phyloP scores from a whole-genome alignment of 2,329 filamentous ascomycete species.

The Colletotrichum cereale region DNA sequence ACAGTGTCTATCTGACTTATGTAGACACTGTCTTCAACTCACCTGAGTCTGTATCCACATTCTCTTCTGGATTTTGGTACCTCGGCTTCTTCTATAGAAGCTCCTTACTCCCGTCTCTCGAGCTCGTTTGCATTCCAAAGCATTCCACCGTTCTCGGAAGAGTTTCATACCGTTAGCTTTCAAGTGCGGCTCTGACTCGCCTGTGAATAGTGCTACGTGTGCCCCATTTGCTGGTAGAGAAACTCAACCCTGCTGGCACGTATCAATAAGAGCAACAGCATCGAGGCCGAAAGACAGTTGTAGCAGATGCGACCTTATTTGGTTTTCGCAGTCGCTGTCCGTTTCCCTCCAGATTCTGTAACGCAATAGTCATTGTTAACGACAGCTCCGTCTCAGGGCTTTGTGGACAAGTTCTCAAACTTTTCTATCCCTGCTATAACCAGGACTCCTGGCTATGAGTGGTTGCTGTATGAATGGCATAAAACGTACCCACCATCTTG shows the following conservation, averaged over 20 bases:
- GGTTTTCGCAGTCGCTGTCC: not conserved
- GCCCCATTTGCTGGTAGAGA: not conserved
- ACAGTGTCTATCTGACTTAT: slow-evolving; percentile 8
- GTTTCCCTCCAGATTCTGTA: not conserved
- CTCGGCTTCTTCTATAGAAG: not conserved
- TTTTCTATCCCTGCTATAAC: not conserved
- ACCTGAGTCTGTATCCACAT: not conserved
- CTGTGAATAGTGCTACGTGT: not conserved
- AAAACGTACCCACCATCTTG: not conserved
- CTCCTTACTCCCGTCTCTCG: not conserved
- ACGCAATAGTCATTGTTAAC: not conserved
- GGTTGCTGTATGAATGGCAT: not conserved
- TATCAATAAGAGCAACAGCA: not conserved
- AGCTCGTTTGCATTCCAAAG: not conserved
- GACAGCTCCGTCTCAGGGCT: not conserved
- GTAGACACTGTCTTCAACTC: not conserved
- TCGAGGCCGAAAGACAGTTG: not conserved
- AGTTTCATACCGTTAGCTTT: not conserved
- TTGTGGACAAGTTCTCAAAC: not conserved
- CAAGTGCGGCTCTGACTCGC: not conserved
- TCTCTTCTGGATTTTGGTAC: no score
- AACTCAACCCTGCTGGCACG: not conserved
- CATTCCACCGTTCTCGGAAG: not conserved
- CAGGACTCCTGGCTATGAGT: no score
- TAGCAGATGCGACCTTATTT: not conserved